Percentiles rank a stretch among this genome's conserved stretches.
Evolutionary conservation across 108 stramenopile genomes (phyloP).

Genomic region (Cyclotella distinguenda): DNA sequence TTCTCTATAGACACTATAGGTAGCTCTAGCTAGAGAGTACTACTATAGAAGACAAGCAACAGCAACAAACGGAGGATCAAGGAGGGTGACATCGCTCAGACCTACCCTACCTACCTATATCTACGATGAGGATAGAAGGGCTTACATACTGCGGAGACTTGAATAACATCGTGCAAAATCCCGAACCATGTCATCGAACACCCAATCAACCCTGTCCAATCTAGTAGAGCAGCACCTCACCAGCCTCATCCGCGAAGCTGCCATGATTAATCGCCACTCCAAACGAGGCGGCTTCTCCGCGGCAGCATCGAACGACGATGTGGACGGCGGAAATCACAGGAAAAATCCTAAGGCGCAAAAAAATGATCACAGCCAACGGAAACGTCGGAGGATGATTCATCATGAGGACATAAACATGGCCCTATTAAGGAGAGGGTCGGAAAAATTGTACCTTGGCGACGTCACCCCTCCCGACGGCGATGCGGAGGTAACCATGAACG

Average conservation of each 20-base stretch:
- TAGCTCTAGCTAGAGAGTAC: too few relatives aligned
- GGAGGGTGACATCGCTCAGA: too few relatives aligned
- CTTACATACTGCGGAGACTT: too few relatives aligned
- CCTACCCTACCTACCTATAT: too few relatives aligned
- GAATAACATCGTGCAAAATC: too few relatives aligned
- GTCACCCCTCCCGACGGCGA: conserved; percentile 11
- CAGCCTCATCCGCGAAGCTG: conserved; percentile 68
- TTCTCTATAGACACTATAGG: too few relatives aligned
- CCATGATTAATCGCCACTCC: conserved; percentile 73
- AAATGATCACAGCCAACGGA: neutral
- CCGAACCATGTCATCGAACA: conserved; percentile 45
- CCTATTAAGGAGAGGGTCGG: conserved; percentile 67
- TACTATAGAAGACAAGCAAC: too few relatives aligned
- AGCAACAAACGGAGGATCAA: too few relatives aligned
- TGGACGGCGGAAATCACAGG: conserved; percentile 1
- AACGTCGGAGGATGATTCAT: conserved; percentile 56
- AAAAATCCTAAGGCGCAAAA: neutral
- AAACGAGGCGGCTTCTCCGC: conserved; percentile 57
- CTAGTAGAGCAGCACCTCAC: conserved; percentile 77
- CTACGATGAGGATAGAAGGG: too few relatives aligned
- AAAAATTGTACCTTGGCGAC: conserved; percentile 71
- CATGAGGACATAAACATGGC: conserved; percentile 90
- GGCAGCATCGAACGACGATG: conserved; percentile 33
- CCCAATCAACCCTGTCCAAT: conserved; percentile 44
- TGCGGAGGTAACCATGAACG: neutral